phyloP scores from a whole-genome alignment of 768 basidiomycete genomes.

The Hemileccinum rubropunctum region DNA sequence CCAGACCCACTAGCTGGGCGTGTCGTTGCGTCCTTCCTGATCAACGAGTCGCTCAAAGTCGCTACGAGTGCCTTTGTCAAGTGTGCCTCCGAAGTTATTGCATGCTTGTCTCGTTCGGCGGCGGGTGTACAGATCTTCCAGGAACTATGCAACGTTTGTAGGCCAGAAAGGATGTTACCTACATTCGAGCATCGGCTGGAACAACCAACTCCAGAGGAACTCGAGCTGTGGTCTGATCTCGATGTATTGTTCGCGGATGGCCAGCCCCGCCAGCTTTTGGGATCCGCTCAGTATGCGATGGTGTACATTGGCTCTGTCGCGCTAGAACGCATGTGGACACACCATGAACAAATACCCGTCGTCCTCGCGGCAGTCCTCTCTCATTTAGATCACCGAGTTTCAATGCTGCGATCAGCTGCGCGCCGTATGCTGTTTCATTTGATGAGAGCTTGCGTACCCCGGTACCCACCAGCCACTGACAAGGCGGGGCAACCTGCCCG shows the following conservation, averaged over 20 bases:
- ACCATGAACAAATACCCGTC: slow-evolving; percentile 63
- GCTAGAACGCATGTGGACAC: slow-evolving; percentile 73
- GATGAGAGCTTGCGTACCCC: slow-evolving; percentile 76
- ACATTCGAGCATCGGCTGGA: slow-evolving; percentile 68
- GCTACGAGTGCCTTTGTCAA: slow-evolving; percentile 74
- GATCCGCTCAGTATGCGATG: slow-evolving; percentile 86
- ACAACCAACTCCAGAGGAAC: slow-evolving; percentile 58
- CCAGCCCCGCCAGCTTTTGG: slow-evolving; percentile 66
- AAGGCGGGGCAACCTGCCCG: slow-evolving; percentile 48
- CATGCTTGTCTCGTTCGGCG: slow-evolving; percentile 76
- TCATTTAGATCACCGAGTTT: slow-evolving; percentile 75
- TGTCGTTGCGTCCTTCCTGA: slow-evolving; percentile 75
- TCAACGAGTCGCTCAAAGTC: slow-evolving; percentile 86
- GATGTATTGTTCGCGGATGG: slow-evolving; percentile 68
- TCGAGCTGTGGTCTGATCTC: slow-evolving; percentile 78
- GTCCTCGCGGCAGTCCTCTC: slow-evolving; percentile 79
- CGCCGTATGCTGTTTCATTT: slow-evolving; percentile 83
- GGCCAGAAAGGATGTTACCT: slow-evolving; percentile 81
- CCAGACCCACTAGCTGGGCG: slow-evolving; percentile 73
- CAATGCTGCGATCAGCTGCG: slow-evolving; percentile 67
- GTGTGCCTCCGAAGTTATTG: slow-evolving; percentile 78
- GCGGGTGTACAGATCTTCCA: slow-evolving; percentile 73
- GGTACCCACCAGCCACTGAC: slow-evolving; percentile 71
- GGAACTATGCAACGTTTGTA: slow-evolving; percentile 81
- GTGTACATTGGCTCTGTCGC: slow-evolving; percentile 79